phyloP scores from a whole-genome alignment of 202 grass and related monocot species.

The Alloteropsis angusta region DNA sequence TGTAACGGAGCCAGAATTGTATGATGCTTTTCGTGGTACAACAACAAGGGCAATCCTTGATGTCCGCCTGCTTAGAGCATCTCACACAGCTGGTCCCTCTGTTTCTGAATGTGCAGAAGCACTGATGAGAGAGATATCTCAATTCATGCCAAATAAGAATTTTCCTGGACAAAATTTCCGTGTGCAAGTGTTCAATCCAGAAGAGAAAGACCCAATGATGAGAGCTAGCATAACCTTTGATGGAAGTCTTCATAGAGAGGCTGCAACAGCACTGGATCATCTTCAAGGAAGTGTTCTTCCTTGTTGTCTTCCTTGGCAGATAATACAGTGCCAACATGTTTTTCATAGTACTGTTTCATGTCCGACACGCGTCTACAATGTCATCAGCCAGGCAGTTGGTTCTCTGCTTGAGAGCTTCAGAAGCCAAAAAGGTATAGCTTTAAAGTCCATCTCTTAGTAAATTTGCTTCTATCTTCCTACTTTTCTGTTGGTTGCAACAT shows the following conservation, averaged over 20 bases:
- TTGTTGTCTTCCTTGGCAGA: conserved; percentile 70
- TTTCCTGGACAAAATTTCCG: conserved; percentile 62
- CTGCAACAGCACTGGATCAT: conserved; percentile 76
- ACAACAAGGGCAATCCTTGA: conserved; percentile 62
- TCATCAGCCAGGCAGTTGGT: conserved; percentile 47
- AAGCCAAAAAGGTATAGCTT: conserved; percentile 44
- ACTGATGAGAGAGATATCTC: conserved; percentile 58
- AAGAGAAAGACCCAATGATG: conserved; percentile 45
- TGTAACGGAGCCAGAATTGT: conserved; percentile 63
- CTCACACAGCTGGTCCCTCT: conserved; percentile 16
- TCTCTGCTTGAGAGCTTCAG: conserved; percentile 56
- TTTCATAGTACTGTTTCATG: conserved; percentile 76
- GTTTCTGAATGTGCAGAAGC: conserved; percentile 46
- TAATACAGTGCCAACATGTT: conserved; percentile 77
- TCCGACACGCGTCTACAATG: conserved; percentile 57
- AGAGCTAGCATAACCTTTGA: conserved; percentile 71
- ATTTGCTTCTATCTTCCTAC: conserved; percentile 2
- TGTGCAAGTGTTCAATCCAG: conserved; percentile 60
- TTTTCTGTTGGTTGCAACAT: background rate
- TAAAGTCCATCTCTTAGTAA: conserved; percentile 9
- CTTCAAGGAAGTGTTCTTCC: conserved; percentile 65
- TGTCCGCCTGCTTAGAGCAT: conserved; percentile 45
- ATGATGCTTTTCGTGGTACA: conserved; percentile 41
- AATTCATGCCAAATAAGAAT: conserved; percentile 74
- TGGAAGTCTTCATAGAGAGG: conserved; percentile 80